Conservation (phyloP, 148 eudicot genomes). For the Persicaria maculosa region DNA sequence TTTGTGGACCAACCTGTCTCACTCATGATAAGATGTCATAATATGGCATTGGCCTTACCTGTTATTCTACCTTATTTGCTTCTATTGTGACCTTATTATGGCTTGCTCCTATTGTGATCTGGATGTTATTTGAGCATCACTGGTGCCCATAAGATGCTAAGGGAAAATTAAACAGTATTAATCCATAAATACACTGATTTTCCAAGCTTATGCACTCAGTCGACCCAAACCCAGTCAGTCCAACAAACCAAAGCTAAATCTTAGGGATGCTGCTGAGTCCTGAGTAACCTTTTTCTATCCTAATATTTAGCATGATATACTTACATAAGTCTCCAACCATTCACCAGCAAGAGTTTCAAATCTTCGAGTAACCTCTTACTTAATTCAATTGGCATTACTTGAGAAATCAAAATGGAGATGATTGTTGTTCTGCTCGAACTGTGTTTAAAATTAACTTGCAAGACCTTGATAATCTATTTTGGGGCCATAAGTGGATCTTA, state of each 20-base stretch:
- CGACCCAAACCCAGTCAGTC: background rate
- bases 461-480: background rate
- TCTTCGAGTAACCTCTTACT: background rate
- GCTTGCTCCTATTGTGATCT: background rate
- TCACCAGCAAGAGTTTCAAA: background rate
- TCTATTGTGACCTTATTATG: background rate
- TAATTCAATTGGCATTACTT: background rate
- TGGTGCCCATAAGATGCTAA: background rate
- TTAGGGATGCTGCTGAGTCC: background rate
- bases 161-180: background rate
- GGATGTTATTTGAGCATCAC: background rate
- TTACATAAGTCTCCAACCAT: background rate
- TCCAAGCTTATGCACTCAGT: background rate
- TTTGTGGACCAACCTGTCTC: background rate
- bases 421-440: background rate
- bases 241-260: background rate
- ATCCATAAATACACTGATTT: background rate
- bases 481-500: background rate
- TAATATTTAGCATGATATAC: background rate
- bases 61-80: background rate
- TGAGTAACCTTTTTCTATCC: background rate
- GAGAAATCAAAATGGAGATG: background rate
- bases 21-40: background rate
- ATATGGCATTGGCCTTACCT: constrained; percentile 1
- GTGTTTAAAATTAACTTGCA: background rate